Conservation (phyloP, 148 eudicot genomes). For the Vaccinium vitisidaea region DNA sequence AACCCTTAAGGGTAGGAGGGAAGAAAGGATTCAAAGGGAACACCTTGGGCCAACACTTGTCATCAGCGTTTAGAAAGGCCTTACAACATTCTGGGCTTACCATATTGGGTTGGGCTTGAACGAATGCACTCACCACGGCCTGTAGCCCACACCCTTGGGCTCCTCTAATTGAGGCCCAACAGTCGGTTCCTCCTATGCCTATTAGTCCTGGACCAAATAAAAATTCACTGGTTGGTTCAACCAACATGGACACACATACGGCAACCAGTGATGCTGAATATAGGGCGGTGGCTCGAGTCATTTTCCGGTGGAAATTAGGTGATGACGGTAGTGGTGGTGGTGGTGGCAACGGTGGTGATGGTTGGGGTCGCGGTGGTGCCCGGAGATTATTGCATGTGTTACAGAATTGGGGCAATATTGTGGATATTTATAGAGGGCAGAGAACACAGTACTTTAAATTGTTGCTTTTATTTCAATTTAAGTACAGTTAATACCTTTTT, state of each 20-base stretch:
- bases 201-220: not conserved
- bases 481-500: not conserved
- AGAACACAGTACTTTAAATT: not conserved
- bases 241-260: not conserved
- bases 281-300: not conserved
- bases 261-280: not conserved
- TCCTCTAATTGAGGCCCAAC: not conserved
- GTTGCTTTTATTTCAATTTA: conserved; percentile 2
- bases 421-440: not conserved
- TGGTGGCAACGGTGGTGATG: too few species aligned
- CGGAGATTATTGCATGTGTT: not conserved
- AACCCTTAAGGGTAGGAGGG: not conserved
- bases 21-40: conserved; percentile 16
- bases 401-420: not conserved
- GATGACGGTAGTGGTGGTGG: not conserved
- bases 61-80: not conserved
- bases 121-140: not conserved
- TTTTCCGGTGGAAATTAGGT: not conserved
- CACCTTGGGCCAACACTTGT: conserved; percentile 17
- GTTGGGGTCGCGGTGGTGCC: not conserved
- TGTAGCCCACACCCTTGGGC: not conserved
- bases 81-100: conserved; percentile 10
- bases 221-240: not conserved
- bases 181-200: not conserved
- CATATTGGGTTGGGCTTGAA: not conserved